Conservation (phyloP, 2,329 filamentous ascomycete genomes). For the Aspergillus ustus region DNA sequence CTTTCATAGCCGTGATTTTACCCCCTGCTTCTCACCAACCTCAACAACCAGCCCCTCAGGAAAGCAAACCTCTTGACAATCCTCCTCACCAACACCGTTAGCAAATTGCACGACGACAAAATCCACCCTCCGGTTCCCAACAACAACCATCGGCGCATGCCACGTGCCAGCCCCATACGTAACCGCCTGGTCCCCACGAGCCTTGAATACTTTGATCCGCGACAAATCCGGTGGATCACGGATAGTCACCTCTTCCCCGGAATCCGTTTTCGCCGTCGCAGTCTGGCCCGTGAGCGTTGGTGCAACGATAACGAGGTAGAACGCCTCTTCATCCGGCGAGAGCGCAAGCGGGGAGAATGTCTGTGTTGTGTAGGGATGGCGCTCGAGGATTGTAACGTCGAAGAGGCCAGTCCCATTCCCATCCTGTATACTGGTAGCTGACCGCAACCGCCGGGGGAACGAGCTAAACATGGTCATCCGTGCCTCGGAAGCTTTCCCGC, state of each 20-base stretch:
- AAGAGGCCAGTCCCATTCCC: conserved; percentile 49
- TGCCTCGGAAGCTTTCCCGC: conserved; percentile 54
- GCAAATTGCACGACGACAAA: conserved; percentile 90
- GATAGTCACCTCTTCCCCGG: conserved; percentile 38
- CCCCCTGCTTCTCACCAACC: not conserved
- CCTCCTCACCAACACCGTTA: conserved; percentile 80
- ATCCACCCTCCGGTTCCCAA: conserved; percentile 73
- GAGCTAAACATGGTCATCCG: conserved; percentile 91
- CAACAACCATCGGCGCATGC: conserved; percentile 95
- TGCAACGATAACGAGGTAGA: conserved; percentile 86
- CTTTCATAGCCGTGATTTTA: not conserved
- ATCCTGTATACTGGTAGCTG: conserved; percentile 2
- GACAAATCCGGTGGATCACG: conserved; percentile 70
- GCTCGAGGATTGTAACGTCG: conserved; percentile 75
- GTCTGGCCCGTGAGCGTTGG: conserved; percentile 64
- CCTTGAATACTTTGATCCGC: conserved; percentile 76
- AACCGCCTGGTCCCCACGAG: conserved; percentile 77
- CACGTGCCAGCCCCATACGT: conserved; percentile 91
- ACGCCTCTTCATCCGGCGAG: conserved; percentile 37
- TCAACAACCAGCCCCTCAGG: conserved; percentile 46
- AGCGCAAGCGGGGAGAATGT: conserved; percentile 82
- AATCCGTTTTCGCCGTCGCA: conserved; percentile 37
- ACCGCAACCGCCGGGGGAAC: conserved; percentile 64
- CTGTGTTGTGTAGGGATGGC: conserved; percentile 93
- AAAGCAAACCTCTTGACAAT: conserved; percentile 78